Base-by-base conservation (phyloP, 1,284 basidiomycete species). In the Apiotrichum mycotoxinovorans region DNA sequence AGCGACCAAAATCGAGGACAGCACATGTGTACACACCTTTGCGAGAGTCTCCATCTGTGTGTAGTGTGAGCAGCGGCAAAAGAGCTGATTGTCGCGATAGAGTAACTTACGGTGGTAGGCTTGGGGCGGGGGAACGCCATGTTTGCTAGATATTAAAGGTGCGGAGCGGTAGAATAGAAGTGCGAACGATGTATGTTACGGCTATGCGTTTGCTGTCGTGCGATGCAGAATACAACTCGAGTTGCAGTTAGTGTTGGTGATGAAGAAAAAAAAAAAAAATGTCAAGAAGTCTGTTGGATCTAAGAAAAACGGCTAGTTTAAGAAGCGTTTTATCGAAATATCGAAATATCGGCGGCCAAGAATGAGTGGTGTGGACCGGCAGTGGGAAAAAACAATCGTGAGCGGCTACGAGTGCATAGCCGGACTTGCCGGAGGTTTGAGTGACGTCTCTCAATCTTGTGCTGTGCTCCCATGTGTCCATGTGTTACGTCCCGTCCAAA, bases 41-140 rank as follows among this genome's bases (percentile, higher is more conserved):
- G 72, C 66, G 51, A 78, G 57, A 45, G 74, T 78, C 64, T 76
- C 76, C 65, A 73, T 70, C 75, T 77, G 56, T 77, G 56, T 17
- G 20, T 8, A 42, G 51, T n/a, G 50, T 52, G 35, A 54, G 60
- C 26, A n/a, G n/a, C 35, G 25, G 22, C 26, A 41, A 20, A 38
- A 37, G 34, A n/a, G 52, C 22, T 33, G 7, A 42, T 35, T 18
- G 22, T n/a, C n/a, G n/a, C n/a, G n/a, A n/a, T n/a, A n/a, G n/a
- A n/a, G n/a, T 2, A 20, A 63, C 73, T 69, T 58, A 75, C 74
- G 12, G 74, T 76, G 17, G 67, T 76, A 23, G 74, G 74, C 60
- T 75, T 74, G 18, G 74, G 74, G 59, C 71, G 60, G 37, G 73
- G 73, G 63, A 76, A 76, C 25, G 74, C 73, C 74, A 76, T 75